These are phyloP conservation scores for Fusarium xyrophilum DNA, from an alignment of 2,329 filamentous ascomycete genomes.

Conservation along the genomic window DNA sequence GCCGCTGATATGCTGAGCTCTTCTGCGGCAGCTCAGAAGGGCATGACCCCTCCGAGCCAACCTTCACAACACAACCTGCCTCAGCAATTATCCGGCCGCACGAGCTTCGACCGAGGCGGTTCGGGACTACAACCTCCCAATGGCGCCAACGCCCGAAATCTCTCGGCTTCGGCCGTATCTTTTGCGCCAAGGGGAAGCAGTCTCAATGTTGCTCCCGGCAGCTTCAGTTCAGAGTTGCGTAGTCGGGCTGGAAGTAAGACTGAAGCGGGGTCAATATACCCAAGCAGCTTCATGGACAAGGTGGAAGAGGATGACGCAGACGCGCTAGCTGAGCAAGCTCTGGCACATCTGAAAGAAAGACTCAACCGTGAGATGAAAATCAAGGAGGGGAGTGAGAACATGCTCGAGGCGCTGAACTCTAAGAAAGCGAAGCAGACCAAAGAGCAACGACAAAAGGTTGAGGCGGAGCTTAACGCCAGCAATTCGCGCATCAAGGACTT, in stretches of 20 bases:
- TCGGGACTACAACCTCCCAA: constrained; percentile 58
- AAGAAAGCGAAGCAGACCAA: constrained; percentile 97
- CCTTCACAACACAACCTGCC: constrained; percentile 49
- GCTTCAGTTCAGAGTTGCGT: constrained; percentile 88
- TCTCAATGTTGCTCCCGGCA: constrained; percentile 76
- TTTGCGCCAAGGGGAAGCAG: constrained; percentile 73
- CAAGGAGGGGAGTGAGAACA: constrained; percentile 95
- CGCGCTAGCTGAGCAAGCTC: constrained; percentile 71
- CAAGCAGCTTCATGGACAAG: constrained; percentile 58
- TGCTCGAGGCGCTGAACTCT: constrained; percentile 90
- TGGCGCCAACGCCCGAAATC: constrained; percentile 53
- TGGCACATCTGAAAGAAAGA: constrained; percentile 78
- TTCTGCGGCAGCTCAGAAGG: constrained; percentile 45
- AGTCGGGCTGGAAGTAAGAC: constrained; percentile 56
- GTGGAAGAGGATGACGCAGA: constrained; percentile 67
- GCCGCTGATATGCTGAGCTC: constrained; percentile 45
- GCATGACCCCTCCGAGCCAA: constrained; percentile 45
- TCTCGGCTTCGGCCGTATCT: constrained; percentile 63
- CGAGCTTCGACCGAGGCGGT: constrained; percentile 61
- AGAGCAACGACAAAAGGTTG: constrained; percentile 78
- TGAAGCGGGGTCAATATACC: constrained; percentile 47
- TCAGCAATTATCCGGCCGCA: constrained; percentile 39
- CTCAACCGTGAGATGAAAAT: constrained; percentile 98
- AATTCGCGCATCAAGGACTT: constrained; percentile 74
- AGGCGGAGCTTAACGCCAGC: constrained; percentile 88